Conservation (phyloP, 2,329 filamentous ascomycete genomes). For the Onygenales sp. region DNA sequence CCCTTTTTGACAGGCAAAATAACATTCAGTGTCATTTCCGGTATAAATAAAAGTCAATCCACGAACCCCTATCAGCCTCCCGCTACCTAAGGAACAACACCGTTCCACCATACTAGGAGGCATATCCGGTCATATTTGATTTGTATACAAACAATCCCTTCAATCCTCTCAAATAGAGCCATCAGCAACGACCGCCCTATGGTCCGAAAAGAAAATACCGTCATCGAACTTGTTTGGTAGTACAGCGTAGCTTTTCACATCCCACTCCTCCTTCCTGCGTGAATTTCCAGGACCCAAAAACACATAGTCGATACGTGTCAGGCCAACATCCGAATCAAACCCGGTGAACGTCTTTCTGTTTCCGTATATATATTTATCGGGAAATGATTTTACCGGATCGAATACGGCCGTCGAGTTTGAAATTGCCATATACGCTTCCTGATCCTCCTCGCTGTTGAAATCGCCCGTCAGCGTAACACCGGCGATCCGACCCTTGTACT, state of each 20-base stretch:
- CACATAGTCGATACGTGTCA: conserved; percentile 44
- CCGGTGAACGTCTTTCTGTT: conserved; percentile 30
- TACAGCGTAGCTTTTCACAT: conserved; percentile 41
- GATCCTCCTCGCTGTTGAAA: conserved; percentile 43
- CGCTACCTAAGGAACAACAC: too few species aligned
- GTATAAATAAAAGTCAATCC: too few species aligned
- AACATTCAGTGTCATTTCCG: too few species aligned
- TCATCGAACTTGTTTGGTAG: conserved; percentile 48
- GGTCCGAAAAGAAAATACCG: conserved; percentile 46
- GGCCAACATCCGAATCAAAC: conserved; percentile 25
- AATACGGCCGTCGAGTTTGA: not conserved
- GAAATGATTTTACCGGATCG: not conserved
- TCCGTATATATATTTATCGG: not conserved
- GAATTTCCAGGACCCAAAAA: conserved; percentile 30
- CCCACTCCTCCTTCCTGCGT: conserved; percentile 23
- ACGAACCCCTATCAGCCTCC: too few species aligned
- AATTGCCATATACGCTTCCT: conserved; percentile 40
- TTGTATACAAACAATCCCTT: not conserved
- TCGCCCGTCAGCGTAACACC: conserved; percentile 47
- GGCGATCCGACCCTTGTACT: conserved; percentile 20
- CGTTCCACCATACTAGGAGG: too few species aligned
- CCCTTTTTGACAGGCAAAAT: too few species aligned
- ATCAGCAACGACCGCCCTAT: conserved; percentile 49
- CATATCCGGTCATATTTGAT: too few species aligned
- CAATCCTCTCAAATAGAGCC: not conserved